Base-by-base conservation (phyloP, 2,329 filamentous ascomycete genomes). In the Talaromyces sp. region DNA sequence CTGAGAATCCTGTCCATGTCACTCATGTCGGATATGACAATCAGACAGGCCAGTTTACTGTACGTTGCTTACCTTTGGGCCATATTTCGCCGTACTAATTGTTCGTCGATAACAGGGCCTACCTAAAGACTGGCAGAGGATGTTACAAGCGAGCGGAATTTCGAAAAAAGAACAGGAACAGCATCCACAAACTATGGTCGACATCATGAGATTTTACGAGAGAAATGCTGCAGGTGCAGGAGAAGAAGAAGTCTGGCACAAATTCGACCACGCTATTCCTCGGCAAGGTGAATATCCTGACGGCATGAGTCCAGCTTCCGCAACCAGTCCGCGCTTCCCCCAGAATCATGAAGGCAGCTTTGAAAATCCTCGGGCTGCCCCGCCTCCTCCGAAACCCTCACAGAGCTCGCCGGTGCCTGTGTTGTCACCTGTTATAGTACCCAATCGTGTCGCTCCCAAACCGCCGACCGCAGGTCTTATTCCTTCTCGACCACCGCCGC, bases 11-110 rank as follows among this genome's bases (percentile, higher is more conserved):
- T 58, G 93, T 98, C 66, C 95, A 98, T 79, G 92, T 99, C 72
- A 98, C 94, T 65, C 95, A 99, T 78, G 95, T 99, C 70, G 94
- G 94, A 71, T 97, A 97, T 77, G 94, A 99, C 79, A 96, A 95
- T 80, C 86, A 91, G 73, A 98, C 95, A 3, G 95, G 95, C 70
- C 92, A 97, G 80, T 99, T 97, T 78, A 98, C 94, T 65, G 93
- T 96, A 84, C 74, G 16, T 22, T 56, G 9, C 14, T 27, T 1
- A 6, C 9, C 37, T 58, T 37, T 45, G 60, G 45, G 9, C 35
- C 45, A 22, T 50, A 22, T 37, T 13, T 35, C 27, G 31, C 37
- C 52, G 22, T 22, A n/a, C 24, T 62, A 47, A 72, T 66, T 59
- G 13, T 27, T 11, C 37, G 14, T 16, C 47, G 14, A 16, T 33